Conservation (phyloP, 306 rosid species). For the Hippophae rhamnoides region DNA sequence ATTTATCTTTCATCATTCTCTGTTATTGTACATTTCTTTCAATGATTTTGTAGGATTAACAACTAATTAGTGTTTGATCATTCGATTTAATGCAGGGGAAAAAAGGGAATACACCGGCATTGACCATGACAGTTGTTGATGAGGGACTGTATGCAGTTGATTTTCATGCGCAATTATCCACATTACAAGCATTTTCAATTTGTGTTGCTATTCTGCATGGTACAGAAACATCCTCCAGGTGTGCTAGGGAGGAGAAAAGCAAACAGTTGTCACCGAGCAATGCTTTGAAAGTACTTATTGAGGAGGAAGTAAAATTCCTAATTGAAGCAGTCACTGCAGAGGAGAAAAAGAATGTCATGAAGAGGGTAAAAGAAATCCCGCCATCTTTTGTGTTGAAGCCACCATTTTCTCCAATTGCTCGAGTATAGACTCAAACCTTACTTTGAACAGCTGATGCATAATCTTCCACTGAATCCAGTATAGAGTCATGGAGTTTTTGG, state of each 20-base stretch:
- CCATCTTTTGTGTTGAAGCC: conserved; percentile 54
- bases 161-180: conserved; percentile 78
- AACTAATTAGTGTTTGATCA: neutral
- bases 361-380: conserved; percentile 47
- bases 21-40: too few species aligned
- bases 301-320: conserved; percentile 52
- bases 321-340: conserved; percentile 45
- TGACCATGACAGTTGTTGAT: conserved; percentile 55
- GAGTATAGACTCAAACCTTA: conserved; percentile 31
- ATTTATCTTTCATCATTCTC: too few species aligned
- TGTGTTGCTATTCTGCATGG: conserved; percentile 80
- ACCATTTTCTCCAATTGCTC: conserved; percentile 80
- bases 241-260: conserved; percentile 25
- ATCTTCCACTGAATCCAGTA: conserved; percentile 5
- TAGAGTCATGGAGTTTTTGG: neutral
- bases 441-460: conserved; percentile 3
- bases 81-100: conserved; percentile 49
- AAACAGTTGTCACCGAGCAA: conserved; percentile 39
- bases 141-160: conserved; percentile 75
- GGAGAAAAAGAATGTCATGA: conserved; percentile 38
- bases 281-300: conserved; percentile 63
- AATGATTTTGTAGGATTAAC: too few species aligned
- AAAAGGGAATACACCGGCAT: conserved; percentile 56
- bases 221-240: conserved; percentile 31
- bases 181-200: conserved; percentile 84